phyloP scores from a whole-genome alignment of 306 rosid genomes.

The Trifolium fragiferum region DNA sequence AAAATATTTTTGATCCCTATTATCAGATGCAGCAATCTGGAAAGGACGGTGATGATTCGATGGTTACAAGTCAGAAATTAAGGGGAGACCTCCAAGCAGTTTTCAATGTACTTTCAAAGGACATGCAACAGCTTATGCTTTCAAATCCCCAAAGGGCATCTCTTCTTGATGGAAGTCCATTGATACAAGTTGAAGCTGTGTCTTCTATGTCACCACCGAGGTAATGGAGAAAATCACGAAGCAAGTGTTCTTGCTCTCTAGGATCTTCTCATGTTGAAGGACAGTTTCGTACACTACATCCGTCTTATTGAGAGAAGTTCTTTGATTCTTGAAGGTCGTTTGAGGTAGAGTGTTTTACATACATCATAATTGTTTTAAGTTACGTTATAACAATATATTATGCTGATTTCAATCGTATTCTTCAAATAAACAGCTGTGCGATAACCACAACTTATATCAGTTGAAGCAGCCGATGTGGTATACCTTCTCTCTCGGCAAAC shows the following conservation, averaged over 20 bases:
- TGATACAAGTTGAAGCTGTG: slow-evolving; percentile 31
- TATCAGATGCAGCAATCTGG: slow-evolving; percentile 44
- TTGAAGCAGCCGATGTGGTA: slow-evolving; percentile 17
- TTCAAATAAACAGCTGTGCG: slow-evolving; percentile 24
- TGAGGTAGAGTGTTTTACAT: slow-evolving; percentile 18
- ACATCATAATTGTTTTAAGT: slow-evolving; percentile 3
- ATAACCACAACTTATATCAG: neutral
- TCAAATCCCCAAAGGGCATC: slow-evolving; percentile 47
- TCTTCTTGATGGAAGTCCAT: slow-evolving; percentile 39
- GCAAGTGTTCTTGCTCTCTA: neutral
- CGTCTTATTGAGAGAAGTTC: slow-evolving; percentile 27
- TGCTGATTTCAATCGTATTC: slow-evolving; percentile 23
- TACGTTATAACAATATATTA: slow-evolving; percentile 8
- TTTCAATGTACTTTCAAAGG: slow-evolving; percentile 42
- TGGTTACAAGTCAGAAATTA: slow-evolving; percentile 33
- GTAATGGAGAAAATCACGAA: slow-evolving; percentile 7
- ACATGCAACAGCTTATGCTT: slow-evolving; percentile 42
- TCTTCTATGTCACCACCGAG: slow-evolving; percentile 40
- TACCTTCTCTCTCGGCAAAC: slow-evolving; percentile 17
- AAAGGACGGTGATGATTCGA: slow-evolving; percentile 36
- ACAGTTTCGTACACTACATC: slow-evolving; percentile 5
- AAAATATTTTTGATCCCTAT: neutral
- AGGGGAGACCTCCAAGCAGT: slow-evolving; percentile 42
- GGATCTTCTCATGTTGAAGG: slow-evolving; percentile 16
- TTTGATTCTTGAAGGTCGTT: slow-evolving; percentile 23